Conservation (phyloP, 2,329 filamentous ascomycete genomes). For the Epichloe sp. region DNA sequence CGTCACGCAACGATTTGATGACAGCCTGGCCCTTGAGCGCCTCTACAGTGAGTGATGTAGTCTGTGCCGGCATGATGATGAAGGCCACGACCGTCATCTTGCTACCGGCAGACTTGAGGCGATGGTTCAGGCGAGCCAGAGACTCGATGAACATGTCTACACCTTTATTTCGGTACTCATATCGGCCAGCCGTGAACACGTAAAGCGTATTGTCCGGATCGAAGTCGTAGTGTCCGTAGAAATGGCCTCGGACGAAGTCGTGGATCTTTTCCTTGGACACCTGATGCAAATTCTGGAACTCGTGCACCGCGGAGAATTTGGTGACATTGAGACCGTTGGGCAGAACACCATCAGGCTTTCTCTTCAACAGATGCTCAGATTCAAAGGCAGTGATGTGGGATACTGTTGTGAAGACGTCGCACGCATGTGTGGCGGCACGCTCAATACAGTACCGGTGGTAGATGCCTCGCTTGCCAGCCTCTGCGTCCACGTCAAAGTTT, state of each 20-base stretch:
- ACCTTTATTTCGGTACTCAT: constrained; percentile 97
- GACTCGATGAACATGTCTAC: constrained; percentile 99
- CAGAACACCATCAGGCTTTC: constrained; percentile 90
- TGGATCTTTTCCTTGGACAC: constrained; percentile 96
- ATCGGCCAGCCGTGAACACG: constrained; percentile 92
- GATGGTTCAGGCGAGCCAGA: constrained; percentile 84
- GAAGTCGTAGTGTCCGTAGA: constrained; percentile 97
- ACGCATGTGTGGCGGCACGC: constrained; percentile 77
- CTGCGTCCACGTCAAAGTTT: constrained; percentile 88
- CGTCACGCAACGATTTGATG: constrained; percentile 90
- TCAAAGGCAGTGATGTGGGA: constrained; percentile 98
- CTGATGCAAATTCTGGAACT: constrained; percentile 97
- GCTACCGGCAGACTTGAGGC: constrained; percentile 70
- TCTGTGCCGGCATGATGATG: constrained; percentile 97
- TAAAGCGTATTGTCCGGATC: constrained; percentile 94
- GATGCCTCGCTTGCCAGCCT: constrained; percentile 94
- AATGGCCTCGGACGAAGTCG: constrained; percentile 94
- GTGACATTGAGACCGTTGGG: constrained; percentile 94
- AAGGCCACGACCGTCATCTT: constrained; percentile 95
- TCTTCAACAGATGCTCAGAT: constrained; percentile 91
- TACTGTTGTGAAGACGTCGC: constrained; percentile 96
- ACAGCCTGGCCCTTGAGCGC: constrained; percentile 93
- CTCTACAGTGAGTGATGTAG: constrained; percentile 86
- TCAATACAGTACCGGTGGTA: constrained; percentile 99
- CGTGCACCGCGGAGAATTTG: constrained; percentile 95